Conservation (phyloP, 2,329 filamentous ascomycete species). For the Pseudogymnoascus sp. region DNA sequence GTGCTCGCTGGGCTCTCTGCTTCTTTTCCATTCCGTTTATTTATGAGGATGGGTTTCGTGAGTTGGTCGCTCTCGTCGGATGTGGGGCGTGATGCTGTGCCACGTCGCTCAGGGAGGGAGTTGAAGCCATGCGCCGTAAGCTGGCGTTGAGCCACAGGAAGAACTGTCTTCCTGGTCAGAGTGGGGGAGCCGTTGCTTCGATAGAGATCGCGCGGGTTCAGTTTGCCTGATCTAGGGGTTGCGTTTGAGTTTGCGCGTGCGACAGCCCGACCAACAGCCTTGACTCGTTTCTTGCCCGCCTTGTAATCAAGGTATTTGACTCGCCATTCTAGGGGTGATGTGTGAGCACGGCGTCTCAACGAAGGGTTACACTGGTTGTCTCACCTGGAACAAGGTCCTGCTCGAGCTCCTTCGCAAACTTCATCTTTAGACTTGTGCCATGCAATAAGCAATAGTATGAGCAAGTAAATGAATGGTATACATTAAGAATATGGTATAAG, state of each 20-base stretch:
- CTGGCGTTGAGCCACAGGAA: background rate
- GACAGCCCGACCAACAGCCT: constrained; percentile 68
- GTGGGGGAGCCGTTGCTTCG: constrained; percentile 3
- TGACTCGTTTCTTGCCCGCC: constrained; percentile 88
- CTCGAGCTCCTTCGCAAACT: constrained; percentile 71
- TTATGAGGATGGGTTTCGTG: constrained; percentile 7
- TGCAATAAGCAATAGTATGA: background rate
- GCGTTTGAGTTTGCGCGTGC: constrained; percentile 49
- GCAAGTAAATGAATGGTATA: background rate
- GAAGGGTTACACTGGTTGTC: constrained; percentile 17
- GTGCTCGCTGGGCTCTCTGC: background rate
- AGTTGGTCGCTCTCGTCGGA: constrained; percentile 8
- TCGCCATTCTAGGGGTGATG: constrained; percentile 62
- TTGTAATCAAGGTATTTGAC: constrained; percentile 95
- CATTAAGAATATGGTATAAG: background rate
- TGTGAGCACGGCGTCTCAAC: constrained; percentile 5
- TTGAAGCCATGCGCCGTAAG: background rate
- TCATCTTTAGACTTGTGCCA: constrained; percentile 36
- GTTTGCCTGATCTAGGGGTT: constrained; percentile 34
- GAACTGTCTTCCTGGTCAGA: background rate
- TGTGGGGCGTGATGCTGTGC: background rate
- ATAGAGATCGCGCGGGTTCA: constrained; percentile 11
- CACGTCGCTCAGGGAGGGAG: constrained; percentile 2
- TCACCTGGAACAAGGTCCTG: constrained; percentile 75
- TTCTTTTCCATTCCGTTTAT: constrained; percentile 6